phyloP scores from a whole-genome alignment of 2,329 filamentous ascomycete species.

The Neurospora sp. region DNA sequence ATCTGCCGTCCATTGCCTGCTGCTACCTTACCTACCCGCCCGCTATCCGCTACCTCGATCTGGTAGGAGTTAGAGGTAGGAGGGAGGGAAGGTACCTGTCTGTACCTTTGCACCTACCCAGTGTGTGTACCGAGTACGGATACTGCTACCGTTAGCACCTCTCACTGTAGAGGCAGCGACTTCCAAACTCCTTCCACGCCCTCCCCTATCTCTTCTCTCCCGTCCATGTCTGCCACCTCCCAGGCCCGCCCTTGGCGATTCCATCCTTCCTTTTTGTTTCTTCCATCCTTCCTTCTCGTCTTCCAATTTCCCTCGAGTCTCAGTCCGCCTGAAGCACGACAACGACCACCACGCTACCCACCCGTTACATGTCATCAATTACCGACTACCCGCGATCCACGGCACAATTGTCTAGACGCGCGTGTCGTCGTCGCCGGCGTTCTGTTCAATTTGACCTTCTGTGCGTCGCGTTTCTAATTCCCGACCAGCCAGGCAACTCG shows the following conservation, averaged over 20 bases:
- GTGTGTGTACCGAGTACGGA: neutral
- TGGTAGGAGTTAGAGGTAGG: neutral
- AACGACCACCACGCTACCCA: constrained; percentile 4
- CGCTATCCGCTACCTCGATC: neutral
- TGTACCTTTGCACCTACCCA: neutral
- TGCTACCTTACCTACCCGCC: neutral
- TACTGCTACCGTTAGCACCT: neutral
- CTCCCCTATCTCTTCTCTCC: constrained; percentile 2
- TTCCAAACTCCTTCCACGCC: constrained; percentile 4
- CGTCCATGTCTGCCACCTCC: constrained; percentile 7
- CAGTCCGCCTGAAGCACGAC: constrained; percentile 3
- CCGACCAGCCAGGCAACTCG: constrained; percentile 9
- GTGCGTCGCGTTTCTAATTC: constrained; percentile 15
- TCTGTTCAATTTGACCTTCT: constrained; percentile 2
- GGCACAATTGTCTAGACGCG: neutral
- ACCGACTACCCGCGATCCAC: neutral
- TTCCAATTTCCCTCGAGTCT: neutral
- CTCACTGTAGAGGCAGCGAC: neutral
- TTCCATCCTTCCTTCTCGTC: neutral
- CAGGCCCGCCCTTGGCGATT: constrained; percentile 4
- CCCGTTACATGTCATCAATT: neutral
- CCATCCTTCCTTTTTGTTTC: constrained; percentile 1
- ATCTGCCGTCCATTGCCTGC: neutral
- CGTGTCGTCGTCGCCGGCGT: constrained; percentile 1
- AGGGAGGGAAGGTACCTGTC: neutral